Conservation (phyloP, 257 asterid species). For the Capsicum baccatum region DNA sequence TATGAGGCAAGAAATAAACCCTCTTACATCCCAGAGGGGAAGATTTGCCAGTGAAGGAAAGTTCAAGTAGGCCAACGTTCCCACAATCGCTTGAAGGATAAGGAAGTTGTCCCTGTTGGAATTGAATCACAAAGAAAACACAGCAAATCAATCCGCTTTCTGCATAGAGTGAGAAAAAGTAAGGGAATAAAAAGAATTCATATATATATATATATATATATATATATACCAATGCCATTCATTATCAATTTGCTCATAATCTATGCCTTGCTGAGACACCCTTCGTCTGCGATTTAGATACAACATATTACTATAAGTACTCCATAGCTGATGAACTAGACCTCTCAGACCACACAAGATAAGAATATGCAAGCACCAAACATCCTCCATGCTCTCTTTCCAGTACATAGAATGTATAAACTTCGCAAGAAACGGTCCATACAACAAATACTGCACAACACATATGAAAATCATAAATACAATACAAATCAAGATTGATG, state of each 20-base stretch:
- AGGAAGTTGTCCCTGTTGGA: conserved; percentile 84
- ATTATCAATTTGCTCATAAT: conserved; percentile 73
- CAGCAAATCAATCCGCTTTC: neutral
- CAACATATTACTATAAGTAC: conserved; percentile 53
- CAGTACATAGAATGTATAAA: conserved; percentile 48
- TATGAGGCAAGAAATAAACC: conserved; percentile 60
- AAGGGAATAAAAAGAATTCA: neutral
- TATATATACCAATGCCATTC: conserved; percentile 86
- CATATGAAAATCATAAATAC: neutral
- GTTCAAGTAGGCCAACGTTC: conserved; percentile 58
- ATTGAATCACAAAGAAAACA: neutral
- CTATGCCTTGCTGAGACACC: conserved; percentile 67
- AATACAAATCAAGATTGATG: neutral
- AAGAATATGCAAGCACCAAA: conserved; percentile 76
- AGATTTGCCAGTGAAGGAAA: conserved; percentile 58
- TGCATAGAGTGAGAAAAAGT: neutral
- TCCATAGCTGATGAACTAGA: conserved; percentile 75
- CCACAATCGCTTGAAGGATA: conserved; percentile 69
- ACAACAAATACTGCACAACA: conserved; percentile 61
- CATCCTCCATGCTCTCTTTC: conserved; percentile 47
- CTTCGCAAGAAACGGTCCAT: conserved; percentile 70
- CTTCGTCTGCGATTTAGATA: conserved; percentile 56
- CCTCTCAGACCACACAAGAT: conserved; percentile 62
- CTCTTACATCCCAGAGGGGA: conserved; percentile 73
- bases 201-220: neutral